Evolutionary conservation across 177 flowering plant genomes (phyloP), one percentile per base, ranked within the genome.

Genomic region (Telopea speciosissima): DNA sequence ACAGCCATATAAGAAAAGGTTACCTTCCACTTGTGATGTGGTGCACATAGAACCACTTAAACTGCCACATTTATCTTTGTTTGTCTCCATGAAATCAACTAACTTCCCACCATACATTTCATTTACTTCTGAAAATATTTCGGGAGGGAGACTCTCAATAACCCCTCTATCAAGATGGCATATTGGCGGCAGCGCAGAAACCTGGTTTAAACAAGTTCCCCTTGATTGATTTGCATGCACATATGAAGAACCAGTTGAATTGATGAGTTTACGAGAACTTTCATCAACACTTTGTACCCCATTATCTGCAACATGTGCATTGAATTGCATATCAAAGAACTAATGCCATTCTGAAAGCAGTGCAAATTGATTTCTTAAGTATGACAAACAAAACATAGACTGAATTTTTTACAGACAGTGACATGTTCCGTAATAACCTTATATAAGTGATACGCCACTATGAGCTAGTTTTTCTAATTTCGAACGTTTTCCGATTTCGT

Each of bases 91-190:
- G 45, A 83, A 72, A 68, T 76, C 79, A 56, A 62, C 70, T 70
- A 94, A 71, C 69, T 86, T 85, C 69, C 97, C 97, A 16, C 81
- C 76, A 73, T 92, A 94, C 81, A 85, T 70, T 69, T 80, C 86
- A 85, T 92, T 85, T 40, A 92, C 77, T 79, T 94, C 99, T 58
- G 87, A 77, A 73, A 92, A 72, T 14, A 94, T 74, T 26, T 94
- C 97, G 11, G 89, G 85, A 63, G 98, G 97, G 72, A 93, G 93
- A 78, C 79, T 78, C 76, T 83, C 83, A 25, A 93, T 56, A 72
- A 92, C 97, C 52, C 81, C 89, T 75, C 87, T 68, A 81, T 94
- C 99, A 72, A 94, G 91, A 76, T 86, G 73, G 62, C 75, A 72
- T 54, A 94, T 64, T 63, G 92, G 83, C 59, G 97, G 97, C 67